Conservation (phyloP, 1,284 basidiomycete genomes). For the Schizopora paradoxa region DNA sequence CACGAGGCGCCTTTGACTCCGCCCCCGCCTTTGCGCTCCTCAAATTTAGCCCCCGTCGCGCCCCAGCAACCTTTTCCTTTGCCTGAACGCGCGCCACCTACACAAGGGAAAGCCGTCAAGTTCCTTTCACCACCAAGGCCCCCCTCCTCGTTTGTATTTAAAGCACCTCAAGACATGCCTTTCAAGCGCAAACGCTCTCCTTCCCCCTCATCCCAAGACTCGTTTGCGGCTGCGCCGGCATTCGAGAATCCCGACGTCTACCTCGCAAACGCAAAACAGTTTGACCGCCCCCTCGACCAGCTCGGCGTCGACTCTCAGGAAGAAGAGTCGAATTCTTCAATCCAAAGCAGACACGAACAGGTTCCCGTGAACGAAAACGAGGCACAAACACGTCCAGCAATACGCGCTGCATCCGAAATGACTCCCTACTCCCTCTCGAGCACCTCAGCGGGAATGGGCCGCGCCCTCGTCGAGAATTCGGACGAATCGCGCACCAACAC, state of each 20-base stretch:
- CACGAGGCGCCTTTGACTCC: constrained; percentile 9
- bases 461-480: constrained; percentile 11
- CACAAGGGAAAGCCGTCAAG: constrained; percentile 28
- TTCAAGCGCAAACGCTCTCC: constrained; percentile 30
- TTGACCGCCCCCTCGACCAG: constrained; percentile 53
- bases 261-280: constrained; percentile 45
- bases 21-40: background rate
- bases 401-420: background rate
- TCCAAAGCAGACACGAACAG: constrained; percentile 1
- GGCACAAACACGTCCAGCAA: background rate
- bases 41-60: too few relatives aligned
- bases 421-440: constrained; percentile 4
- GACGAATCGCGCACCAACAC: constrained; percentile 2
- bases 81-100: constrained; percentile 19
- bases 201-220: constrained; percentile 47
- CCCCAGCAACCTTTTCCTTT: too few relatives aligned
- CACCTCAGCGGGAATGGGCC: background rate
- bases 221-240: constrained; percentile 48
- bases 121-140: constrained; percentile 26
- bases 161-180: constrained; percentile 16
- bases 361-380: background rate
- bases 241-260: constrained; percentile 40
- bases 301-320: constrained; percentile 31
- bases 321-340: constrained; percentile 19
- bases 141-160: constrained; percentile 11